Percentiles rank a stretch among this genome's conserved stretches.
Conservation (phyloP, 371 early-diverging fungal species). For the Batrachochytrium dendrobatidis region DNA sequence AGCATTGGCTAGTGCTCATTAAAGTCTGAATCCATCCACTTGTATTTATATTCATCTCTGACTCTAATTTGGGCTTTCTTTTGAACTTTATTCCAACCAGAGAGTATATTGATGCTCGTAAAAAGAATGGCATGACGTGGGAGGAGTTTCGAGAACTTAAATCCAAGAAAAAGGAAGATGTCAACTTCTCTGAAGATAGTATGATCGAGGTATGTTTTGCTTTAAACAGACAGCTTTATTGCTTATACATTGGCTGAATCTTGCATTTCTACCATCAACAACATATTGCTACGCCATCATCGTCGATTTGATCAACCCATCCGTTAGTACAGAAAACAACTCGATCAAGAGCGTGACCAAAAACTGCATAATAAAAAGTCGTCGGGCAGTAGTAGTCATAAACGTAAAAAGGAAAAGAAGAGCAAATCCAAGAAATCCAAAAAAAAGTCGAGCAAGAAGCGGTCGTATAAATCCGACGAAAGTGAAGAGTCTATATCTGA, state of each 20-base stretch:
- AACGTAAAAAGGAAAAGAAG: neutral
- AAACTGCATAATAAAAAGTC: neutral
- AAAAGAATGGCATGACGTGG: slow-evolving; percentile 1
- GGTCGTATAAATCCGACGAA: neutral
- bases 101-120: neutral
- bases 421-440: neutral
- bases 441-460: neutral
- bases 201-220: neutral
- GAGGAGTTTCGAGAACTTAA: slow-evolving; percentile 1
- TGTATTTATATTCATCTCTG: too few species aligned
- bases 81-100: too few species aligned
- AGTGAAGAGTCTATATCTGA: neutral
- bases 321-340: slow-evolving; percentile 1
- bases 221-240: neutral
- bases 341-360: neutral
- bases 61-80: too few species aligned
- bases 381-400: too few species aligned
- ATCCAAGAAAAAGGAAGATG: neutral
- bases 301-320: neutral
- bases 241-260: too few species aligned
- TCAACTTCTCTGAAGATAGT: neutral
- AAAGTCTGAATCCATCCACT: too few species aligned
- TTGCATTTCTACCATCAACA: too few species aligned
- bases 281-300: neutral
- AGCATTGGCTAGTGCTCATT: too few species aligned